Conservation (phyloP, 2,329 filamentous ascomycete species). For the Fusarium setosum region DNA sequence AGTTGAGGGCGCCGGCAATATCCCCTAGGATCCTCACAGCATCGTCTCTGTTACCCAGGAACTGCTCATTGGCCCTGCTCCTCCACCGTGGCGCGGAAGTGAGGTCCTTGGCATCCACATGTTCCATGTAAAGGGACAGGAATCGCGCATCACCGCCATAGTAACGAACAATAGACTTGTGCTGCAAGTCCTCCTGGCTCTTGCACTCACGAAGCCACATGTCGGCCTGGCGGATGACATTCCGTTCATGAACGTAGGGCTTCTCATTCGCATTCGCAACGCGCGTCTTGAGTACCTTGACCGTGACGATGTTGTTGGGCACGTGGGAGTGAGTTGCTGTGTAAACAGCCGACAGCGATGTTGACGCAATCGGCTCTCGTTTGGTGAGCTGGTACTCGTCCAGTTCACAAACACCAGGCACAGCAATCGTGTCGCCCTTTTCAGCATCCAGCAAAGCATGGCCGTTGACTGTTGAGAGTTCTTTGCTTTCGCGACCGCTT, state of each 20-base stretch:
- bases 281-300: slow-evolving; percentile 70
- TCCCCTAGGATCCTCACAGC: slow-evolving; percentile 65
- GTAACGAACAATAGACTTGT: slow-evolving; percentile 68
- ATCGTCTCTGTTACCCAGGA: slow-evolving; percentile 61
- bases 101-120: slow-evolving; percentile 67
- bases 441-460: slow-evolving; percentile 65
- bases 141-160: slow-evolving; percentile 71
- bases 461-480: slow-evolving; percentile 57
- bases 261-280: slow-evolving; percentile 54
- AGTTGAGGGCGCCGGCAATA: slow-evolving; percentile 64
- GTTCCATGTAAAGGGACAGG: slow-evolving; percentile 71
- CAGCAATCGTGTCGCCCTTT: slow-evolving; percentile 59
- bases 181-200: slow-evolving; percentile 65
- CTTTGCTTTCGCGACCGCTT: slow-evolving; percentile 58
- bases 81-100: slow-evolving; percentile 63
- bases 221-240: slow-evolving; percentile 69
- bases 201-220: slow-evolving; percentile 70
- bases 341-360: slow-evolving; percentile 66
- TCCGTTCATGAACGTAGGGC: slow-evolving; percentile 62
- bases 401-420: slow-evolving; percentile 62
- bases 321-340: slow-evolving; percentile 65
- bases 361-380: slow-evolving; percentile 66
- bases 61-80: slow-evolving; percentile 58
- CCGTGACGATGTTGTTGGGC: slow-evolving; percentile 65
- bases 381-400: slow-evolving; percentile 67